Conservation (phyloP, 768 basidiomycete species). For the Kwoniella pini region DNA sequence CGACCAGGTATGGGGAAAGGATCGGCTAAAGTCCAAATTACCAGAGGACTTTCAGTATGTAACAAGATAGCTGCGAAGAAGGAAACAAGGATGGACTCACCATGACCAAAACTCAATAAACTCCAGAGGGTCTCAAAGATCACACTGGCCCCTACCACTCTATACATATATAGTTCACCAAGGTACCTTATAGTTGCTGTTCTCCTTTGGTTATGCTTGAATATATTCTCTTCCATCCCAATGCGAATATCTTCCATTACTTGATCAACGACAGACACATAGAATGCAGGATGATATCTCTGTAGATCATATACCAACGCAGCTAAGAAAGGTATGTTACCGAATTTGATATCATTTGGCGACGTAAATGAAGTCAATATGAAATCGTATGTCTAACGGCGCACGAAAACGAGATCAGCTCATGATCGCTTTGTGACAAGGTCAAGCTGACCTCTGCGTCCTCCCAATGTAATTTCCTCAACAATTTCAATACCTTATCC, state of each 20-base stretch:
- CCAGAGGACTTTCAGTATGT: too few species aligned
- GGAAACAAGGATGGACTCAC: conserved; percentile 61
- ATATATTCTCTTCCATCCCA: conserved; percentile 90
- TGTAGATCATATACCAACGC: conserved; percentile 95
- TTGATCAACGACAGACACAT: conserved; percentile 86
- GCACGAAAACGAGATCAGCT: not conserved
- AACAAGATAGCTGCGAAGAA: too few species aligned
- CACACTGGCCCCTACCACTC: conserved; percentile 81
- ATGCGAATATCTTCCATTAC: conserved; percentile 87
- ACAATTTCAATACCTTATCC: conserved; percentile 89
- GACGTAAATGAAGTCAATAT: conserved; percentile 93
- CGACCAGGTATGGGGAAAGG: conserved; percentile 81
- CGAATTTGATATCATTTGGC: conserved; percentile 95
- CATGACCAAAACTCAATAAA: conserved; percentile 90
- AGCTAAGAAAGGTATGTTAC: conserved; percentile 82
- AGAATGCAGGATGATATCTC: conserved; percentile 86
- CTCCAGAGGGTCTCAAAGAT: conserved; percentile 95
- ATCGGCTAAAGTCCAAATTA: conserved; percentile 65
- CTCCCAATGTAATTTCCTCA: conserved; percentile 97
- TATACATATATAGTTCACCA: conserved; percentile 95
- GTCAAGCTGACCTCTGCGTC: conserved; percentile 56
- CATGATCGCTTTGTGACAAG: not conserved
- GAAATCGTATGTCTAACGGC: conserved; percentile 60
- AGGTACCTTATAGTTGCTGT: conserved; percentile 91
- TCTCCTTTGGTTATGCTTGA: conserved; percentile 90